Base-by-base conservation (phyloP, 495 filamentous ascomycete species). In the Trichoderma reesei region DNA sequence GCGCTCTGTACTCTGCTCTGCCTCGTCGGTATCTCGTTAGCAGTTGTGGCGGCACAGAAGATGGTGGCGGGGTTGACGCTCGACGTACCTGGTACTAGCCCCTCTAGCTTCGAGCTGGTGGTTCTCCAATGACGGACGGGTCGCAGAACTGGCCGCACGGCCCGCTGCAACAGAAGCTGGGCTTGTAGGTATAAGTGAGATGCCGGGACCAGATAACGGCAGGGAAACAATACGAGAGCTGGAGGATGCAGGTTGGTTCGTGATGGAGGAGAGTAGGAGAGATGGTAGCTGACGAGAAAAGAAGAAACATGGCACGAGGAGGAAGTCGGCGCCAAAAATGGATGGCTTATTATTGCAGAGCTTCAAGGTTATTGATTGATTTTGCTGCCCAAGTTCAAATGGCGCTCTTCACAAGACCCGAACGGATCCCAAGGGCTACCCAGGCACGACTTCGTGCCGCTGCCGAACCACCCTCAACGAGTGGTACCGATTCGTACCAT, bases 111-210 rank as follows among this genome's bases (percentile, higher is more conserved):
- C 26, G 26, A 26, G 26, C 26, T 26, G 26, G 26, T 26, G 26
- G 26, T 26, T 56, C 51, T 33, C 20, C 20, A 54, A 34, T 34
- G 26, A n/a, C 51, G 20, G 51, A 56, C 26, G 51, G 51, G 51
- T 56, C 51, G 51, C 51, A 56, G 51, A 56, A 56, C 51, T 56
- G 51, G 51, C 51, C 51, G 51, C 51, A 56, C 51, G 51, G 51
- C 51, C 51, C 51, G 51, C 51, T 56, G 51, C 44, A 48, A 48
- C 44, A 44, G 26, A 56, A 4, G 11, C 31, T 18, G 51, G 31
- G 51, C 31, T 26, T 26, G 26, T 26, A 26, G 26, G 1, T 56
- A 26, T 31, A 56, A 56, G 51, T 56, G 31, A 56, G 31, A 31
- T 56, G 51, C 31, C 51, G 31, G 3, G 6, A 1, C 10, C 5